Evolutionary conservation across 768 basidiomycete genomes (phyloP).

Genomic region (Boletus rufocinnamomeus): DNA sequence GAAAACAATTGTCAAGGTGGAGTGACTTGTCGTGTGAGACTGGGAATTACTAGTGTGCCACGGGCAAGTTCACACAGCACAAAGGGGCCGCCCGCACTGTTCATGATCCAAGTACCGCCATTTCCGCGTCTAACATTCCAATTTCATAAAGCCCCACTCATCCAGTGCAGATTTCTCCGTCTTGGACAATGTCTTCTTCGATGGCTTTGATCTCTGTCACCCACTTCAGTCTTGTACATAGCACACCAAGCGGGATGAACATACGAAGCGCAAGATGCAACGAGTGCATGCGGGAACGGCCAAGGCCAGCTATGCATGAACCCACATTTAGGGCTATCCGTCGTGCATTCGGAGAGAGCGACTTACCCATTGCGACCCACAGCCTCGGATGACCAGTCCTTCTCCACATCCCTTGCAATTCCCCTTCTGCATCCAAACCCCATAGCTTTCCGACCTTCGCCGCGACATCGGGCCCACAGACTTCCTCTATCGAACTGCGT

Average conservation of each 20-base stretch:
- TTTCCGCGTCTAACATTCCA: neutral
- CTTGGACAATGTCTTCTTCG: conserved; percentile 26
- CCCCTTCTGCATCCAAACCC: conserved; percentile 68
- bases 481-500: conserved; percentile 38
- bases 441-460: conserved; percentile 54
- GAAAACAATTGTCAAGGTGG: neutral
- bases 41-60: neutral
- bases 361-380: conserved; percentile 31
- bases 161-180: conserved; percentile 15
- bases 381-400: conserved; percentile 39
- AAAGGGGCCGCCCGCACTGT: neutral
- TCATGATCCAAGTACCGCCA: neutral
- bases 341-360: neutral
- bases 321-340: neutral
- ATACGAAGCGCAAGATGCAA: conserved; percentile 34
- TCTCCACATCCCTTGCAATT: conserved; percentile 47
- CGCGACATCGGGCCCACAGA: conserved; percentile 50
- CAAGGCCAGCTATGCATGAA: conserved; percentile 20
- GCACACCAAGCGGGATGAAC: neutral
- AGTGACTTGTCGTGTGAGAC: neutral
- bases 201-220: conserved; percentile 33
- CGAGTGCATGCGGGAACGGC: conserved; percentile 30
- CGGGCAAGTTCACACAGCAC: neutral
- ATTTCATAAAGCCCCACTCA: neutral
- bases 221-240: conserved; percentile 1